phyloP scores from a whole-genome alignment of 208 protist genomes.

The Lotmaria passim region DNA sequence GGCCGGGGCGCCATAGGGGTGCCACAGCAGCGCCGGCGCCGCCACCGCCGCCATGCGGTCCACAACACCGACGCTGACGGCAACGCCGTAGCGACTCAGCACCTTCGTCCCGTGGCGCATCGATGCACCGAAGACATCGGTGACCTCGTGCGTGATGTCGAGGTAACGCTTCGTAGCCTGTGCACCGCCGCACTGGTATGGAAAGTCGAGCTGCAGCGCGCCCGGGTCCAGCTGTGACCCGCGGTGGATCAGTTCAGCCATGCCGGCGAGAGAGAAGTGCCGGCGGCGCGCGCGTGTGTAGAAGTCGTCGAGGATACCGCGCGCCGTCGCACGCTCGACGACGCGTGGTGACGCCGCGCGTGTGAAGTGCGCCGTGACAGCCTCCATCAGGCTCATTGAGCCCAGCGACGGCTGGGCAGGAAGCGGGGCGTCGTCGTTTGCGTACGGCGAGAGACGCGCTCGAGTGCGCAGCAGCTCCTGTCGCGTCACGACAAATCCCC shows the following conservation, averaged over 20 bases:
- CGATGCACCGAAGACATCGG: constrained; percentile 38
- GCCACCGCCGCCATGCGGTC: constrained; percentile 28
- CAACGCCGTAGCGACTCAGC: constrained; percentile 78
- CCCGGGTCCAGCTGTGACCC: constrained; percentile 51
- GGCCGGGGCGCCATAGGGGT: constrained; percentile 70
- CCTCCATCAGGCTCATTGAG: constrained; percentile 64
- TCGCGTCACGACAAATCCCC: constrained; percentile 60
- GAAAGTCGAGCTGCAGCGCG: constrained; percentile 70
- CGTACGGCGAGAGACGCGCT: constrained; percentile 29
- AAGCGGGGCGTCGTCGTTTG: background rate
- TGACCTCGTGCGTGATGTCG: constrained; percentile 64
- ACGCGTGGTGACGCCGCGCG: constrained; percentile 4
- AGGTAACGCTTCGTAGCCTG: constrained; percentile 79
- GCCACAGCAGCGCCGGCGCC: constrained; percentile 66
- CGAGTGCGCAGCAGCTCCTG: constrained; percentile 43
- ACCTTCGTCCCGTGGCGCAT: constrained; percentile 72
- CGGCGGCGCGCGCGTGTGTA: constrained; percentile 58
- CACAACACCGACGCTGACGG: constrained; percentile 69
- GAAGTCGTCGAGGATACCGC: constrained; percentile 48
- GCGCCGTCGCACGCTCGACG: no score
- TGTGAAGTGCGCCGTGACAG: constrained; percentile 32
- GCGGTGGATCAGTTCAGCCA: constrained; percentile 41
- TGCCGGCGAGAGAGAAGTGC: constrained; percentile 59
- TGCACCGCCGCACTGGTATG: constrained; percentile 77
- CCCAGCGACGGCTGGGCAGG: constrained; percentile 33